Base-by-base conservation (phyloP, 306 rosid genomes). In the Castanea mollissima region DNA sequence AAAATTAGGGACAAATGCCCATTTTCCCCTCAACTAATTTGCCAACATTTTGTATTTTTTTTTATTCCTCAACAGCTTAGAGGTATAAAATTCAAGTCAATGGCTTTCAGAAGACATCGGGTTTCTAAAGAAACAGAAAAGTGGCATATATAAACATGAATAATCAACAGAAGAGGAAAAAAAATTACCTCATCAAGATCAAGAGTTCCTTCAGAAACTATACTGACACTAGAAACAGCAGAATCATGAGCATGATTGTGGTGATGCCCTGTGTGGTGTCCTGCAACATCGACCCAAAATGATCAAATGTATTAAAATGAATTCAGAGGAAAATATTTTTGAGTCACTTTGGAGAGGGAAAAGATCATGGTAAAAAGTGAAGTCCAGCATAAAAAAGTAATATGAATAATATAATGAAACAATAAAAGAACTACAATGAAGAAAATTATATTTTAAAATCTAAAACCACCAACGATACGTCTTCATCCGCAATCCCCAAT, bases 131-230 rank as follows among this genome's bases (percentile, higher is more conserved):
- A 18, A 20, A 8, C 23, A 2, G 13, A 15, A 49, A 10, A 12
- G 54, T 49, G 54, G 0, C 54, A 49, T 49, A 6, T 2, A 5
- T 5, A 1, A 5, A 56, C 20, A 4, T 19, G 78, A 29, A 13
- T 13, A 2, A 62, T 14, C 16, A 67, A 15, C 7, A 3, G 67
- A 55, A 23, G 2, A 51, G 12, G 32, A 38, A 57, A n/a, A 15
- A 68, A 74, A 14, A 41, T 79, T 86, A 94, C 98, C 96, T 92
- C 98, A 76, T 92, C 96, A 58, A 91, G 94, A 80, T 92, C 94
- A 76, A 94, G 92, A 73, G 83, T 82, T 80, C 97, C 98, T 81
- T 90, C 98, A 4, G 88, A 83, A 75, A 92, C 96, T 77, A 94
- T 91, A 80, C 92, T 90, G 78, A 92, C 91, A 83, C 98, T 94